Evolutionary conservation across 176 grass and related monocot species (phyloP), one percentile per base, ranked within the genome.

Genomic region (Triticum dicoccoides): DNA sequence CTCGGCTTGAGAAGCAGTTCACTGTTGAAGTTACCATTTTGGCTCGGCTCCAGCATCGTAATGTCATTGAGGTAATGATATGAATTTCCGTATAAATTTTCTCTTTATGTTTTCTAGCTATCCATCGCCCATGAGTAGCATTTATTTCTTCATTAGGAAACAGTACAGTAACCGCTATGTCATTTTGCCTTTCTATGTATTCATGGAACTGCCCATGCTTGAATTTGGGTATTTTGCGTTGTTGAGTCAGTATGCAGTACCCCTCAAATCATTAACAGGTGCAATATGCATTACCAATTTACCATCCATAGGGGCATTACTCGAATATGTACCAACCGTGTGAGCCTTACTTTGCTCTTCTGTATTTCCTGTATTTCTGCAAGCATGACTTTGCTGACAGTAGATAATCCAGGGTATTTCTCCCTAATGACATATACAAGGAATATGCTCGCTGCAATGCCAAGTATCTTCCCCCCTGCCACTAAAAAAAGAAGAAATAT

Each of bases 11-110:
- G 74, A 96, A 91, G 78, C 94, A 99, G 32, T 99, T 99, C 51
- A 99, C 77, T 9, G 86, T 92, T 68, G 97, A 99, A 72, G 90
- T 99, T 80, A 90, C 92, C 44, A 88, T 93, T 91, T 88, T 99
- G 66, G 87, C 97, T 44, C 84, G 87, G 66, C 91, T 99, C 30
- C 85, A 96, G 70, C 97, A 99, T 81, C 92, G 76, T 47, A 94
- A 99, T 81, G 85, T 99, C 33, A 96, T 97, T 61, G 92, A 97
- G 92, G 97, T 99, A 91, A 64, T 25, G 32, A 65, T 4, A 52
- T 52, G 38, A 35, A 68, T 73, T 69, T 32, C 63, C 14, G 8
- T 88, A 6, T 56, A 37, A 42, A 14, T 62, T 73, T 37, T 78
- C 9, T 29, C 30, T 38, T 74, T 23, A 2, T 78, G 64, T 33